A percentile compares a stretch with the other conserved stretches of the same genome.
phyloP scores from a whole-genome alignment of 345 rosid genomes.

The Eutrema yunnanense region DNA sequence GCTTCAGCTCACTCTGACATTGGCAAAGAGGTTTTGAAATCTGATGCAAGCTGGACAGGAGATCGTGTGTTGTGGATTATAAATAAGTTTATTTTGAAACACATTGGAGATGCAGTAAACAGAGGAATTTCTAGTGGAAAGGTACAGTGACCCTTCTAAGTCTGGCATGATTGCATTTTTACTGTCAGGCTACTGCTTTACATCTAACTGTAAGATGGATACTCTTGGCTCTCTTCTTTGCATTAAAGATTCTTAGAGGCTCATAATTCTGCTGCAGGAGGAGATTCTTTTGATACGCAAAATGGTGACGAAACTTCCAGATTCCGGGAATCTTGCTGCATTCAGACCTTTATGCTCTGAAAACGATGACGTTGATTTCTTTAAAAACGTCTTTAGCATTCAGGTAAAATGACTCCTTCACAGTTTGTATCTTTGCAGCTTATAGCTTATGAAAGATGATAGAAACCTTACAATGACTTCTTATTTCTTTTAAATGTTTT shows the following conservation, averaged over 20 bases:
- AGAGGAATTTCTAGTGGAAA: slow-evolving; percentile 39
- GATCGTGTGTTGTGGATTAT: slow-evolving; percentile 38
- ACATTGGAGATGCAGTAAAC: slow-evolving; percentile 54
- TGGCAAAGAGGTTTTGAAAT: slow-evolving; percentile 25
- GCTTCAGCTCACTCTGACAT: slow-evolving; percentile 10
- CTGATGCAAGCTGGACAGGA: slow-evolving; percentile 46
- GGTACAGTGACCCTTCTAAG: slow-evolving; percentile 36
- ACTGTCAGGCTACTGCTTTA: background rate
- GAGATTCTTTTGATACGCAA: slow-evolving; percentile 73
- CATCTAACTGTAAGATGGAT: background rate
- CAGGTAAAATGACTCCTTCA: slow-evolving; percentile 38
- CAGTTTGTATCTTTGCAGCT: background rate
- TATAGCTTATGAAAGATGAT: background rate
- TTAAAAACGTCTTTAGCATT: slow-evolving; percentile 59
- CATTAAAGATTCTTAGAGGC: background rate
- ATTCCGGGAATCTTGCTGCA: slow-evolving; percentile 43
- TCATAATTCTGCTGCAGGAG: slow-evolving; percentile 45
- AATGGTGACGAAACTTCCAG: slow-evolving; percentile 66
- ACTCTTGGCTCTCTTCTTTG: background rate
- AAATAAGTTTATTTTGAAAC: slow-evolving; percentile 59
- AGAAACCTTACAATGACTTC: background rate
- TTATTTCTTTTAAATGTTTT: slow-evolving; percentile 9
- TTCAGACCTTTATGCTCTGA: slow-evolving; percentile 59
- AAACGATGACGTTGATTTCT: slow-evolving; percentile 77
- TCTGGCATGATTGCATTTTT: background rate